Evolutionary conservation across 1,139 yeast genomes (phyloP).

Genomic region (Suhomyces guaymorum): DNA sequence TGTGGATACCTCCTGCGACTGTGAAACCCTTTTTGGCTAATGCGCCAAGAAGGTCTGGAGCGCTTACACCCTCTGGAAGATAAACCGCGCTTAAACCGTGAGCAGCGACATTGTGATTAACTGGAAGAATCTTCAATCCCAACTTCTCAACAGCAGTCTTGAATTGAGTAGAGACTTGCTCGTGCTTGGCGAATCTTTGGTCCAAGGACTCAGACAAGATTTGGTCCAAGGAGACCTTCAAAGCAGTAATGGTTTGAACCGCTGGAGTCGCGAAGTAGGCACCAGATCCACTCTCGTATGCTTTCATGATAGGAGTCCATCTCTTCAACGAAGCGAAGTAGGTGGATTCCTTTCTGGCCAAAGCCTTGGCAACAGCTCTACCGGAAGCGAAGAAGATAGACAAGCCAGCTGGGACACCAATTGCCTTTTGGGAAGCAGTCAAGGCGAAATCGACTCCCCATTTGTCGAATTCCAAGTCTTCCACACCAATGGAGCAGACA

Average conservation of each 20-base stretch:
- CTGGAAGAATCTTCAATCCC: conserved; percentile 73
- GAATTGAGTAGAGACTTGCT: conserved; percentile 60
- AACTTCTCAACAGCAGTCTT: conserved; percentile 55
- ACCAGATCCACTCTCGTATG: conserved; percentile 79
- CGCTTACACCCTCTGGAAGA: conserved; percentile 74
- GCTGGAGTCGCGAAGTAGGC: conserved; percentile 96
- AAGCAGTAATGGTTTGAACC: conserved; percentile 79
- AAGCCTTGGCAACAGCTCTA: conserved; percentile 68
- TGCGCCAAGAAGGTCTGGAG: conserved; percentile 56
- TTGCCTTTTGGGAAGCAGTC: conserved; percentile 93
- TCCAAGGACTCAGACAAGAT: conserved; percentile 63
- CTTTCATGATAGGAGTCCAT: conserved; percentile 89
- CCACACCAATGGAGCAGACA: conserved; percentile 92
- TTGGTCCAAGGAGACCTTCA: conserved; percentile 74
- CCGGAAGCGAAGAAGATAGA: conserved; percentile 74
- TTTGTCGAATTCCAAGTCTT: conserved; percentile 76
- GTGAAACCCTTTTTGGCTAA: conserved; percentile 71
- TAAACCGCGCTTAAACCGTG: conserved; percentile 88
- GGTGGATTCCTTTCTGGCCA: conserved; percentile 57
- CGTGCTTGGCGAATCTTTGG: conserved; percentile 64
- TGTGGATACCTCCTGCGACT: conserved; percentile 90
- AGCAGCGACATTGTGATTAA: conserved; percentile 63
- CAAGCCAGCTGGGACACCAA: conserved; percentile 93
- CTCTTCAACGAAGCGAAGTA: conserved; percentile 76
- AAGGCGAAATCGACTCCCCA: conserved; percentile 91